Conservation (phyloP, 306 rosid genomes). For the Erythrophleum fordii region DNA sequence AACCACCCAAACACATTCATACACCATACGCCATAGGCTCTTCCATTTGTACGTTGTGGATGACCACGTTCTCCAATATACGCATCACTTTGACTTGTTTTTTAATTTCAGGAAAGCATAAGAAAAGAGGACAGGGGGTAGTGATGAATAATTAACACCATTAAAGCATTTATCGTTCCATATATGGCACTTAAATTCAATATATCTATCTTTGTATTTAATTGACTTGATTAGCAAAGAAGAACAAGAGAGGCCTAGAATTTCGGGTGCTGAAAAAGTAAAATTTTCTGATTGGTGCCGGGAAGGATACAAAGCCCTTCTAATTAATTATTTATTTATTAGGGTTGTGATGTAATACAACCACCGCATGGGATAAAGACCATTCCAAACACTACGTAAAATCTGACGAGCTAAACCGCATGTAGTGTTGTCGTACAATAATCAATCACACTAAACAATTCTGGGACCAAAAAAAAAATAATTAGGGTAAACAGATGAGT, state of each 20-base stretch:
- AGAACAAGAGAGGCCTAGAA: not conserved
- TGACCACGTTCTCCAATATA: slow-evolving; percentile 35
- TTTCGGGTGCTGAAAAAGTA: not conserved
- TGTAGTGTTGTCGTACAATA: not conserved
- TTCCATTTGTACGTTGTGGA: slow-evolving; percentile 29
- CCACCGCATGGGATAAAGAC: not conserved
- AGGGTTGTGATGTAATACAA: not conserved
- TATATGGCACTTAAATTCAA: slow-evolving; percentile 5
- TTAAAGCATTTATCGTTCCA: not conserved
- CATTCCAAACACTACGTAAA: not conserved
- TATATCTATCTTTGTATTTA: not conserved
- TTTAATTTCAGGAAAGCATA: not conserved
- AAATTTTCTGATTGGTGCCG: not conserved
- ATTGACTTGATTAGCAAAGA: not conserved
- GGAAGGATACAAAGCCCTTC: not conserved
- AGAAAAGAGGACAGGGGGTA: not conserved
- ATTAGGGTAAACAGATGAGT: not conserved
- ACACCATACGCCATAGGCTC: not conserved
- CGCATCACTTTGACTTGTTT: slow-evolving; percentile 1
- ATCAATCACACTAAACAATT: not conserved
- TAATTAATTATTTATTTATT: not conserved
- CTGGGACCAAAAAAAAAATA: not conserved
- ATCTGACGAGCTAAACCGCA: too few species aligned
- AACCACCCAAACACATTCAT: slow-evolving; percentile 38
- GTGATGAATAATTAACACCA: not conserved